phyloP scores from a whole-genome alignment of 106 monocot genomes.

The Apostasia ramifera region DNA sequence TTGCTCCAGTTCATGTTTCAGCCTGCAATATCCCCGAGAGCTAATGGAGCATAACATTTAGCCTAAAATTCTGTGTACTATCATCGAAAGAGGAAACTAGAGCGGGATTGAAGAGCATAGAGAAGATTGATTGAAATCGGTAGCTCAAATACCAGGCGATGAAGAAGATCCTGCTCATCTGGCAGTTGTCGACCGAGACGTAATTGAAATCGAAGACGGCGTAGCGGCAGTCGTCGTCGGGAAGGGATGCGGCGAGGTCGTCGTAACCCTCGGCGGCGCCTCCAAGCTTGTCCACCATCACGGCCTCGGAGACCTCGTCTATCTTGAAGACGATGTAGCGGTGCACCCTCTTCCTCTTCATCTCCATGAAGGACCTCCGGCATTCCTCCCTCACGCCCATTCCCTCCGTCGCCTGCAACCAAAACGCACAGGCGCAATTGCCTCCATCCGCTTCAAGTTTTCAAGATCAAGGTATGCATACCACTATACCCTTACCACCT shows the following conservation, averaged over 20 bases:
- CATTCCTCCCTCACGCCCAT: slow-evolving; percentile 51
- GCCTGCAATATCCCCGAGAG: too few species aligned
- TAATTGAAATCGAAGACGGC: slow-evolving; percentile 55
- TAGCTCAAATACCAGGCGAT: slow-evolving; percentile 18
- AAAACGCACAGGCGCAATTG: too few species aligned
- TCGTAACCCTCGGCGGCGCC: slow-evolving; percentile 32
- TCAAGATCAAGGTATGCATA: too few species aligned
- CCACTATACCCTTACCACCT: background rate
- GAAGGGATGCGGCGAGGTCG: slow-evolving; percentile 33
- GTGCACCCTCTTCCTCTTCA: slow-evolving; percentile 37
- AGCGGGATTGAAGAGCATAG: too few species aligned
- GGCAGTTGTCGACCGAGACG: slow-evolving; percentile 33
- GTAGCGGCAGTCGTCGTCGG: slow-evolving; percentile 46
- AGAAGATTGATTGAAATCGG: too few species aligned
- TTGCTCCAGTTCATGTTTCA: too few species aligned
- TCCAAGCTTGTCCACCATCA: slow-evolving; percentile 47
- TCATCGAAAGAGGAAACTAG: too few species aligned
- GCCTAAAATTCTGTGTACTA: too few species aligned
- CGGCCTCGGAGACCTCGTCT: slow-evolving; percentile 30
- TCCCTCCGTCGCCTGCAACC: slow-evolving; percentile 37
- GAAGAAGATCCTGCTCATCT: slow-evolving; percentile 59
- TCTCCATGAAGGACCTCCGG: slow-evolving; percentile 34
- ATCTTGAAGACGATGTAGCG: slow-evolving; percentile 55
- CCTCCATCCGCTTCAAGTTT: too few species aligned
- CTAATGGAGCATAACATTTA: too few species aligned